These are phyloP conservation scores for Chlorokybus atmophyticus DNA, from an alignment of 139 green algal species.

Conservation along the genomic window DNA sequence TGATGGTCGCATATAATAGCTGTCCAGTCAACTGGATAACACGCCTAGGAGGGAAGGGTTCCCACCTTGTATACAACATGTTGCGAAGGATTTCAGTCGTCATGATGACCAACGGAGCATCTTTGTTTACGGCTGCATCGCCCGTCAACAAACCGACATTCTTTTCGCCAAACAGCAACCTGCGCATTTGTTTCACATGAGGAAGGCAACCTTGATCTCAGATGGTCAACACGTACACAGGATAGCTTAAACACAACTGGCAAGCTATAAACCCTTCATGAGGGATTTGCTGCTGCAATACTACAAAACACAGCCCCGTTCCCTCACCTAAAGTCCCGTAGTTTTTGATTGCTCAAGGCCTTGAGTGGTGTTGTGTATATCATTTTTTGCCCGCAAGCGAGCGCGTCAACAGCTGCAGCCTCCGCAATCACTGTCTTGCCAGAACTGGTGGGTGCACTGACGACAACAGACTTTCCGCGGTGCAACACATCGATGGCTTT, in stretches of 20 bases:
- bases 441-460: slow-evolving; percentile 84
- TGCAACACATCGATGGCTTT: slow-evolving; percentile 44
- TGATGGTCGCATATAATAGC: no score
- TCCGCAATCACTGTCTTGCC: slow-evolving; percentile 95
- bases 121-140: slow-evolving; percentile 73
- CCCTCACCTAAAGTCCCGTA: slow-evolving; percentile 58
- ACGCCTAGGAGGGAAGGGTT: no score
- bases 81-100: slow-evolving; percentile 98
- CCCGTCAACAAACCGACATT: slow-evolving; percentile 77
- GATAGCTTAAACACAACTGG: no score
- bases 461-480: slow-evolving; percentile 61
- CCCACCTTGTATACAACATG: slow-evolving; percentile 74
- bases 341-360: slow-evolving; percentile 77
- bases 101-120: slow-evolving; percentile 85
- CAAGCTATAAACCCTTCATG: no score
- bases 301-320: no score
- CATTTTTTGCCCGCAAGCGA: slow-evolving; percentile 59
- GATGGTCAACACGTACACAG: no score
- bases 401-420: slow-evolving; percentile 52
- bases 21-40: no score
- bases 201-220: no score
- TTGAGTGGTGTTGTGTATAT: slow-evolving; percentile 85
- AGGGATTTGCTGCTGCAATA: not conserved
- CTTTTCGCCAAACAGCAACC: slow-evolving; percentile 25
- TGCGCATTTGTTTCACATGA: not conserved